These are phyloP conservation scores for Huntiella moniliformis DNA, from an alignment of 2,329 filamentous ascomycete genomes.

Conservation along the genomic window DNA sequence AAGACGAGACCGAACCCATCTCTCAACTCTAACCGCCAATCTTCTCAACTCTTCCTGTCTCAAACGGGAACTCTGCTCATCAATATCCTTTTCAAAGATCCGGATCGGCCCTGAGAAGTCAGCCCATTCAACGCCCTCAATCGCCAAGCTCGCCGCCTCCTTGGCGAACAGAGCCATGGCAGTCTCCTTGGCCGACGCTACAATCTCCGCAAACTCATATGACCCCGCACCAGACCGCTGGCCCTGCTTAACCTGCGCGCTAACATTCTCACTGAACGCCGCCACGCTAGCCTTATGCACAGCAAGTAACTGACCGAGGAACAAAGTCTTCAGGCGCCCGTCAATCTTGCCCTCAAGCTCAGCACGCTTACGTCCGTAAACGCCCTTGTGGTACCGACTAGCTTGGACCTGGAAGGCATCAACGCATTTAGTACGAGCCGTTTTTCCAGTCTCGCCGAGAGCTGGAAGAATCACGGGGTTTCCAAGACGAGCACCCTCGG, in stretches of 20 bases:
- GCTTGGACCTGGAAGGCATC: constrained; percentile 80
- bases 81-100: constrained; percentile 76
- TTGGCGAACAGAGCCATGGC: constrained; percentile 57
- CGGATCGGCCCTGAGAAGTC: constrained; percentile 64
- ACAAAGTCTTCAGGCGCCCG: constrained; percentile 68
- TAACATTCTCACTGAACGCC: constrained; percentile 74
- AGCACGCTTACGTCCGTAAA: constrained; percentile 67
- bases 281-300: constrained; percentile 76
- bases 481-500: constrained; percentile 54
- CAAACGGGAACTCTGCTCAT: constrained; percentile 67
- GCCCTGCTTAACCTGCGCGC: constrained; percentile 68
- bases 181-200: constrained; percentile 60
- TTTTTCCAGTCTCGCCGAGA: constrained; percentile 55
- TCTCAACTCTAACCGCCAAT: constrained; percentile 73
- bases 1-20: constrained; percentile 79
- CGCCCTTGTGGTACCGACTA: constrained; percentile 88
- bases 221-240: constrained; percentile 67
- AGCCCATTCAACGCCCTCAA: constrained; percentile 72
- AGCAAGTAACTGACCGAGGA: constrained; percentile 70
- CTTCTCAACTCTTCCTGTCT: constrained; percentile 93
- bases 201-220: constrained; percentile 93
- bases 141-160: constrained; percentile 54
- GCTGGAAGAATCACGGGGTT: constrained; percentile 53
- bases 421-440: constrained; percentile 52
- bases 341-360: constrained; percentile 82